Evolutionary conservation across 805 yeast genomes (phyloP), one percentile per base, ranked within the genome.

Genomic region (Nakazawaea anatomiae): DNA sequence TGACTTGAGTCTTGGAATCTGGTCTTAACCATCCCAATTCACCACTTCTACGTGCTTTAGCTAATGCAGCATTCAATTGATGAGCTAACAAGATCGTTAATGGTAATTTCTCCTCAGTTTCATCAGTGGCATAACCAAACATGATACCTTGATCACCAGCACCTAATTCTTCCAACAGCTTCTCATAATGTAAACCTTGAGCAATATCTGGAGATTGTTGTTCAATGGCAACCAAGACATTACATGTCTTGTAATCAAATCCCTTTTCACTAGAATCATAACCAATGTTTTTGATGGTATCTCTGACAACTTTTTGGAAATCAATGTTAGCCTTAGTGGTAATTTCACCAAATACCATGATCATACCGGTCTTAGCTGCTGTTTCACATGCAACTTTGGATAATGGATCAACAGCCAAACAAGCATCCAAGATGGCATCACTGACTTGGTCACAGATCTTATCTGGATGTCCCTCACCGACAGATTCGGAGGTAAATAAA

Each of bases 131-230:
- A 74, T 94, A 94, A 75, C 99, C 99, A 70, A 94, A 94, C 99
- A 94, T 94, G 72, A 94, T 94, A 86, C 99, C 99, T 77, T 94
- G 99, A 79, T 94, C 99, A 85, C 99, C 99, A 59, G 99, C 99
- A 74, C 99, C 99, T 67, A 94, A 83, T 54, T 94, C 95, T 80
- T 94, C 99, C 58, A 94, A 78, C 51, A 87, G 96, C 76, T 85
- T 82, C 71, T 94, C 97, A 76, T 87, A 87, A 76, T 94, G 98
- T 68, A 94, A 83, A 83, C 99, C 99, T 77, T 92, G 98, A 56
- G 99, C 99, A 66, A 94, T 94, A 77, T 94, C 99, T 63, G 96
- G 94, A 49, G 97, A 90, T 79, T 94, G 99, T 79, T 94, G 97
- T 80, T 94, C 99, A 72, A 94, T 90, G 72, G 99, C 99, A 57